Conservation (phyloP, 192 early-diverging fungal species). For the Gaertneriomyces semiglobifer region DNA sequence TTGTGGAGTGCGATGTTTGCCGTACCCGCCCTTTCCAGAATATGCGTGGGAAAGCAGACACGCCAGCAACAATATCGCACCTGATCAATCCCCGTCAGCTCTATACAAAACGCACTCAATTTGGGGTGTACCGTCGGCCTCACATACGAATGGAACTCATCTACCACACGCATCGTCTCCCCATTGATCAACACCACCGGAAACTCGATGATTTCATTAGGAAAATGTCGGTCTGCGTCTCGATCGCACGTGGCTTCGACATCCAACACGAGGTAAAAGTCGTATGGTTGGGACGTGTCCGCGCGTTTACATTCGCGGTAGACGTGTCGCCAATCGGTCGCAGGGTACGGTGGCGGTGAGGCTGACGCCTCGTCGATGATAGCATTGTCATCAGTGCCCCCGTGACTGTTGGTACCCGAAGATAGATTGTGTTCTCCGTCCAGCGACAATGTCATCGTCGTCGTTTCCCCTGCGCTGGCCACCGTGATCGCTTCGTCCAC, state of each 20-base stretch:
- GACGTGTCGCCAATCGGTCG: too few relatives aligned
- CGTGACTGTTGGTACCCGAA: too few relatives aligned
- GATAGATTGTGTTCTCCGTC: neutral
- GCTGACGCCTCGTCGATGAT: too few relatives aligned
- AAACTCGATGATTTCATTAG: constrained; percentile 86
- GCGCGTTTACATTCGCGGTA: too few relatives aligned
- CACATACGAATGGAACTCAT: constrained; percentile 72
- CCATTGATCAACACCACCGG: constrained; percentile 71
- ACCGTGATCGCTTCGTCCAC: neutral
- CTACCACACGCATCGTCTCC: constrained; percentile 58
- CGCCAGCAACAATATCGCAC: constrained; percentile 29
- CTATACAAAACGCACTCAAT: constrained; percentile 72
- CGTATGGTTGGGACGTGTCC: constrained; percentile 42
- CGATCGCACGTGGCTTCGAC: constrained; percentile 78
- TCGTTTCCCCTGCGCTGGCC: neutral
- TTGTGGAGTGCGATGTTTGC: too few relatives aligned
- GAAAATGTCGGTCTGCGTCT: constrained; percentile 52
- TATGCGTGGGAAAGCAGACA: too few relatives aligned
- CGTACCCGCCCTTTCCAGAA: too few relatives aligned
- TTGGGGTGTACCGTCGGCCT: constrained; percentile 61
- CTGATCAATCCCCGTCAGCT: constrained; percentile 77
- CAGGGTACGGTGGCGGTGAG: too few relatives aligned
- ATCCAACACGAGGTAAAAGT: constrained; percentile 73
- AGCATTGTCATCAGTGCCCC: too few relatives aligned
- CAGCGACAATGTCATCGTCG: neutral